Conservation (phyloP, 1,139 yeast genomes). For the Arxiozyma slooffiae region DNA sequence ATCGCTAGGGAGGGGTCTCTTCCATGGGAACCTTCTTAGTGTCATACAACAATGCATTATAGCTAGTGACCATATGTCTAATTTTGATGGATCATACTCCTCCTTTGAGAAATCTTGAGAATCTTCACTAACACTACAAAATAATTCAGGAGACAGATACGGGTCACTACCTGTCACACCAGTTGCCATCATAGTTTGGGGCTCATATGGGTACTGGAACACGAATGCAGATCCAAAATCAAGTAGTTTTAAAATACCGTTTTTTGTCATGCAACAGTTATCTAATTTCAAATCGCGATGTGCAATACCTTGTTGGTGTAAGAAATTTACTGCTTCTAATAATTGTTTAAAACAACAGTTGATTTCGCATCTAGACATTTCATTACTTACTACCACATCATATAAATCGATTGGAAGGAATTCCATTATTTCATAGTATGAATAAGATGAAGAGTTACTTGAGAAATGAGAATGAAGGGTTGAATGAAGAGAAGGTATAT, state of each 20-base stretch:
- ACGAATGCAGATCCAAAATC: constrained; percentile 95
- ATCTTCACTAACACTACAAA: constrained; percentile 38
- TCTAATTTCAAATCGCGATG: constrained; percentile 92
- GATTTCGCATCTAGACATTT: constrained; percentile 75
- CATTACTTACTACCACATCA: constrained; percentile 93
- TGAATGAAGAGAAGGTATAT: constrained; percentile 39
- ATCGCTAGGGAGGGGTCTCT: constrained; percentile 75
- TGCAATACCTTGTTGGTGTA: constrained; percentile 83
- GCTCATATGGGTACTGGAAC: constrained; percentile 82
- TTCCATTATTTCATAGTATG: constrained; percentile 88
- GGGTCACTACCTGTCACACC: constrained; percentile 98
- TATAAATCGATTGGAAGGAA: constrained; percentile 93
- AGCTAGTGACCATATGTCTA: constrained; percentile 92
- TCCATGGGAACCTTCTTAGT: constrained; percentile 92
- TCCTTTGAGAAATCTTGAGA: neutral
- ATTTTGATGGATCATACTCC: constrained; percentile 82
- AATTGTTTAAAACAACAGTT: constrained; percentile 86
- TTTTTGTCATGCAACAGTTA: constrained; percentile 78
- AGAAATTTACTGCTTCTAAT: constrained; percentile 66
- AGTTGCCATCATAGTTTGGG: constrained; percentile 63
- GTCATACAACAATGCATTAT: constrained; percentile 95
- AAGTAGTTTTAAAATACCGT: constrained; percentile 81
- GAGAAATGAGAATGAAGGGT: neutral
- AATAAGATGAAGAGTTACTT: neutral
- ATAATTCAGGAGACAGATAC: constrained; percentile 90